Evolutionary conservation across 129 eudicot species (phyloP).

Genomic region (Escallonia rubra): DNA sequence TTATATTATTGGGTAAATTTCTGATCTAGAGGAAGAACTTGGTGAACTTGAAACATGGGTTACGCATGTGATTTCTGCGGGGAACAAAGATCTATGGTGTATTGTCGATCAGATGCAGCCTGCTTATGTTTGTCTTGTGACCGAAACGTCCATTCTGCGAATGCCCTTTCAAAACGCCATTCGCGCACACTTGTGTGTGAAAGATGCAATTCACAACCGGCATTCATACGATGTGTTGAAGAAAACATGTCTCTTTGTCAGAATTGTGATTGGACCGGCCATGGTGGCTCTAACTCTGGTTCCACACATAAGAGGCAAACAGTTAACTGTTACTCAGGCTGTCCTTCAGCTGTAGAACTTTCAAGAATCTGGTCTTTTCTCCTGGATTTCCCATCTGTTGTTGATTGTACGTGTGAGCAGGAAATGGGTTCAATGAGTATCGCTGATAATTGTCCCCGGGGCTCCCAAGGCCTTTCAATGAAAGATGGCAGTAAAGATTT

Average conservation of each 20-base stretch:
- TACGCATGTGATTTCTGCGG: conserved; percentile 71
- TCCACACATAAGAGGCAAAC: conserved; percentile 53
- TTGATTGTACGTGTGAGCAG: conserved; percentile 39
- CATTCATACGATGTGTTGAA: conserved; percentile 68
- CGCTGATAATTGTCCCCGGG: conserved; percentile 17
- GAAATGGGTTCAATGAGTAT: conserved; percentile 50
- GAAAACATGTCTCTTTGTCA: conserved; percentile 76
- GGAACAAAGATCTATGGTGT: conserved; percentile 79
- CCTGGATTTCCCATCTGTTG: conserved; percentile 30
- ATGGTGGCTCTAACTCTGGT: conserved; percentile 37
- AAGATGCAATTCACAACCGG: conserved; percentile 69
- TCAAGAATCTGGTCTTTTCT: conserved; percentile 49
- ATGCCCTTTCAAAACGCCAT: conserved; percentile 85
- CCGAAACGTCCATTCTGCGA: conserved; percentile 84
- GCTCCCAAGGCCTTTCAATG: conserved; percentile 10
- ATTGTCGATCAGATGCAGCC: conserved; percentile 93
- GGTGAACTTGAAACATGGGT: conserved; percentile 37
- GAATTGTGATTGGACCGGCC: conserved; percentile 68
- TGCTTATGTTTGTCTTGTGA: conserved; percentile 90
- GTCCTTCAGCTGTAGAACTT: conserved; percentile 53
- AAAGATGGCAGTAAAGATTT: conserved; percentile 12
- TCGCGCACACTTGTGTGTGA: conserved; percentile 84
- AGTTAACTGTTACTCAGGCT: conserved; percentile 48
- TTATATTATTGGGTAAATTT: neutral
- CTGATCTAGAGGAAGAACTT: neutral